These are phyloP conservation scores for Ostreobium quekettii DNA, from an alignment of 139 green algal species.

Conservation along the genomic window DNA sequence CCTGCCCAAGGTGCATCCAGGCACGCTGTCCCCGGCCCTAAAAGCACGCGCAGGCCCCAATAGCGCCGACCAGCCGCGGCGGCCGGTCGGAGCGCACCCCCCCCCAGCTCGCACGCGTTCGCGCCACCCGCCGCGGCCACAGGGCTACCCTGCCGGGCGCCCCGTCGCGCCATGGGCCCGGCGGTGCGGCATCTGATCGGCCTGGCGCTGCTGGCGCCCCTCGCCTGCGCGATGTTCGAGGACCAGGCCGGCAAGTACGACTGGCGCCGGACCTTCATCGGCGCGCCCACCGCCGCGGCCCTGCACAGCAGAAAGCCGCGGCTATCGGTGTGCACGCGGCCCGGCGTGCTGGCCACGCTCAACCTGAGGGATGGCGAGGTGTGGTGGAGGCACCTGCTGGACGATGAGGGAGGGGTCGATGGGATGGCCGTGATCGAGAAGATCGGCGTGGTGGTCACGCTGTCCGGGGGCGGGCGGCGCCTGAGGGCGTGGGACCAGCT, in stretches of 20 bases:
- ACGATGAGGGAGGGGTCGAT: conserved; percentile 12
- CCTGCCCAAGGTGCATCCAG: too few relatives aligned
- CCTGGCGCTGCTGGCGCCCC: too few relatives aligned
- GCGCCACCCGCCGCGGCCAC: too few relatives aligned
- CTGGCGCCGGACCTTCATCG: conserved; percentile 65
- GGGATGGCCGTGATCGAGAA: conserved; percentile 22
- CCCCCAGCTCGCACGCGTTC: too few relatives aligned
- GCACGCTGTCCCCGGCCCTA: too few relatives aligned
- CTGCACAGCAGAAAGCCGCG: conserved; percentile 31
- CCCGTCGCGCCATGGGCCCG: too few relatives aligned
- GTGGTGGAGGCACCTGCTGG: conserved; percentile 48
- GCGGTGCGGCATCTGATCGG: too few relatives aligned
- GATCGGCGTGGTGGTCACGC: conserved; percentile 23
- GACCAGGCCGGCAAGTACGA: conserved; percentile 62
- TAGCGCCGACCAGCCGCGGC: too few relatives aligned
- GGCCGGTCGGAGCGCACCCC: too few relatives aligned
- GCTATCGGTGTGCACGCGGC: conserved; percentile 38
- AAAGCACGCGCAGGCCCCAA: too few relatives aligned
- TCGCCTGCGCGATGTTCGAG: too few relatives aligned
- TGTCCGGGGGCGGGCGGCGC: conserved; percentile 21
- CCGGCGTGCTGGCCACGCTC: conserved; percentile 44
- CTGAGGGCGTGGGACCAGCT: conserved; percentile 38
- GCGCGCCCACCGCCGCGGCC: conserved; percentile 24
- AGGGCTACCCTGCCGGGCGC: too few relatives aligned
- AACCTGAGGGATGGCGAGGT: conserved; percentile 45